Conservation (phyloP, 371 early-diverging fungal genomes). For the Apophysomyces ossiformis region DNA sequence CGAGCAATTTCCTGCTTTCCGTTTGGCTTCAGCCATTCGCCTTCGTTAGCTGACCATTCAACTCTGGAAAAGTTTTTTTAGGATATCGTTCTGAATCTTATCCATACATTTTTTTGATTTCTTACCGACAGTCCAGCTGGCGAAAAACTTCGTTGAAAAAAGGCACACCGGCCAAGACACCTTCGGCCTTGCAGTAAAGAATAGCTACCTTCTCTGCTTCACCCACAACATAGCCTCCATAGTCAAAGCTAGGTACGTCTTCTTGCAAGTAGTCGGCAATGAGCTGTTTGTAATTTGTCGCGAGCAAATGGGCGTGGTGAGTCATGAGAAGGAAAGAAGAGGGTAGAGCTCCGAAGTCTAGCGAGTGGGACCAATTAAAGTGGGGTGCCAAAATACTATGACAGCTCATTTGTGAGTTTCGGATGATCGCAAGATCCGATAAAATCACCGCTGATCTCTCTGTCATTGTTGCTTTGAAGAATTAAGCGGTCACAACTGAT, state of each 20-base stretch:
- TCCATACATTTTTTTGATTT: background rate
- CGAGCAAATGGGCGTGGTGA: conserved; percentile 67
- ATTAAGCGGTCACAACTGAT: too few relatives aligned
- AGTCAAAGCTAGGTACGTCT: conserved; percentile 97
- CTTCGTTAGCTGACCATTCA: conserved; percentile 85
- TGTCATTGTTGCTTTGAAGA: too few relatives aligned
- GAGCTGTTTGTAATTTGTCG: conserved; percentile 69
- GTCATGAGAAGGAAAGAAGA: conserved; percentile 30
- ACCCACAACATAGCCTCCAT: conserved; percentile 96
- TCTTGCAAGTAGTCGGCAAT: conserved; percentile 88
- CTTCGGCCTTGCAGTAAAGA: conserved; percentile 89
- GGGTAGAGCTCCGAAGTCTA: conserved; percentile 5
- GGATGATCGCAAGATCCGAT: background rate
- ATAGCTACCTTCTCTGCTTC: conserved; percentile 83
- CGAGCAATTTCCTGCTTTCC: conserved; percentile 77
- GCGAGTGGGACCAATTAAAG: background rate
- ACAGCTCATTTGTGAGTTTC: conserved; percentile 2
- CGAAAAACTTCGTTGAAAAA: conserved; percentile 95
- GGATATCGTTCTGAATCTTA: too few relatives aligned
- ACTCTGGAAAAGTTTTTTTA: conserved; percentile 54
- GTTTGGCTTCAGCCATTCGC: conserved; percentile 70
- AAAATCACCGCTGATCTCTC: too few relatives aligned
- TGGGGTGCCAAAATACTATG: conserved; percentile 7
- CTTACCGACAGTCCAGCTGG: conserved; percentile 86
- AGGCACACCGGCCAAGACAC: conserved; percentile 93